Evolutionary conservation across 768 basidiomycete species (phyloP).

Genomic region (Tulasnella sp.): DNA sequence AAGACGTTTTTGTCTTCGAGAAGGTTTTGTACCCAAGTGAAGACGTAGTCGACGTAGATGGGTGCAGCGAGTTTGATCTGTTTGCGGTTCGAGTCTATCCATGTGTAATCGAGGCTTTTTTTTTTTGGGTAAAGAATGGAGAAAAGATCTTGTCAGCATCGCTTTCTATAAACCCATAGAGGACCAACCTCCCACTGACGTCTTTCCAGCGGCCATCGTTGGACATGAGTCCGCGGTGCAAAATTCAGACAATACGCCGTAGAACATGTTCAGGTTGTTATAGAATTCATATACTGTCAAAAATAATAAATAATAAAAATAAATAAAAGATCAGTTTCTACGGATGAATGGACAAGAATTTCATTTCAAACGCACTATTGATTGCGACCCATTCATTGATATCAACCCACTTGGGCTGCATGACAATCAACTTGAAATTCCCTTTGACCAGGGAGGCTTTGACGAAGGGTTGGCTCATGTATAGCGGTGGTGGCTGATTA

Average conservation of each 20-base stretch:
- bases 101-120: constrained; percentile 77
- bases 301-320: neutral
- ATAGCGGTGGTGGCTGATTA: constrained; percentile 42
- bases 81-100: constrained; percentile 88
- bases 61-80: constrained; percentile 82
- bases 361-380: no score
- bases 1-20: constrained; percentile 90
- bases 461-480: constrained; percentile 88
- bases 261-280: constrained; percentile 93
- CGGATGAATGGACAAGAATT: no score
- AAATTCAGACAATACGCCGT: constrained; percentile 84
- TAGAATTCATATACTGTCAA: constrained; percentile 89
- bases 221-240: constrained; percentile 87
- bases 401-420: constrained; percentile 89
- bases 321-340: no score
- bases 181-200: constrained; percentile 39
- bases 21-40: constrained; percentile 92
- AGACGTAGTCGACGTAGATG: constrained; percentile 95
- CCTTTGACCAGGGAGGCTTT: constrained; percentile 94
- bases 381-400: constrained; percentile 97
- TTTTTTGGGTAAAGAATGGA: neutral
- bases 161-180: no score
- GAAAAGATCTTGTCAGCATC: no score
- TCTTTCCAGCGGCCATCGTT: constrained; percentile 80
- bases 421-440: constrained; percentile 96